A percentile compares a stretch with the other conserved stretches of the same genome.
Conservation (phyloP, 78 protist genomes). For the Dictyostelium discoideum region DNA sequence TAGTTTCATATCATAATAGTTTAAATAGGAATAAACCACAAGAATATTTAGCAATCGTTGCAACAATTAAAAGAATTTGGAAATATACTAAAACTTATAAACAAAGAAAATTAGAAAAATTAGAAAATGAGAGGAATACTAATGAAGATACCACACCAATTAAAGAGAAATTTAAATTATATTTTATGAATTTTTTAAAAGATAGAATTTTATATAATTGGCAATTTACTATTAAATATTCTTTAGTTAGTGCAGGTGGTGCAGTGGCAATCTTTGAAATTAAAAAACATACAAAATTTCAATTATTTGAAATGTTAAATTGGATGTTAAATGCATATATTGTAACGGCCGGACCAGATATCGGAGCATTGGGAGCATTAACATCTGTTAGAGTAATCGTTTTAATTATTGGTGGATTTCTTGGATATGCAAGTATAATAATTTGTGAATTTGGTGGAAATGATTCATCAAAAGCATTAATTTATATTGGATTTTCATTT, state of each 20-base stretch:
- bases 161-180: background rate
- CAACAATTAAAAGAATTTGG: background rate
- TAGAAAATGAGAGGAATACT: background rate
- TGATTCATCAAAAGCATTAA: background rate
- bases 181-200: background rate
- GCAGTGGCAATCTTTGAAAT: background rate
- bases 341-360: background rate
- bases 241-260: background rate
- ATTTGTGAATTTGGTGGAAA: background rate
- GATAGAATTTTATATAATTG: background rate
- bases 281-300: background rate
- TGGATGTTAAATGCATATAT: slow-evolving; percentile 20
- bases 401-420: background rate
- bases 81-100: background rate
- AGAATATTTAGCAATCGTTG: background rate
- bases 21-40: background rate
- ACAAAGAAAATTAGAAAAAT: background rate
- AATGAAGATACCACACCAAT: background rate
- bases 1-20: background rate
- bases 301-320: background rate
- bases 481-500: background rate
- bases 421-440: slow-evolving; percentile 6
- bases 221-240: slow-evolving; percentile 15
- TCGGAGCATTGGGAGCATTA: background rate
- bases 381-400: background rate